Base-by-base conservation (phyloP, 306 rosid genomes). In the Leucaena leucocephala region DNA sequence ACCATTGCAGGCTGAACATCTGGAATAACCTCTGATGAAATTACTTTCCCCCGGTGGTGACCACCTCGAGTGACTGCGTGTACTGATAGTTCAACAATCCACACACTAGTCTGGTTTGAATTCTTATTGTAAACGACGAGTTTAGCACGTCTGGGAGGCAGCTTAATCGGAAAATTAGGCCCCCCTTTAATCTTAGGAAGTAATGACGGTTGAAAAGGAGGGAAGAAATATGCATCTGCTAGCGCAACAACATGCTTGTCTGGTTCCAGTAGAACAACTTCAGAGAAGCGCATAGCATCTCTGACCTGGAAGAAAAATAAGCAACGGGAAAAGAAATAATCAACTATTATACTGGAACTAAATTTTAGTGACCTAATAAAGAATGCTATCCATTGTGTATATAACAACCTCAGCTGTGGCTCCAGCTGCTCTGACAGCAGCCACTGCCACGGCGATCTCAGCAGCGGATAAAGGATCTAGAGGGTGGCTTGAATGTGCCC, bases 1-100 rank as follows among this genome's bases (percentile, higher is more conserved):
- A 88, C 97, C 89, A 93, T 88, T 79, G 97, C 89, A 80, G 97
- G 97, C 87, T 93, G 97, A 79, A 90, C 94, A 75, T 93, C 90
- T 35, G 90, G 91, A 86, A 93, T 78, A 82, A 88, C 90, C 4
- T 82, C 70, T 17, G 97, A 89, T 66, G 94, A 85, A 81, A 90
- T 83, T 22, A 93, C 92, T 93, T 88, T 90, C 57, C 97, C 97
- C 76, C 94, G 83, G 84, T 93, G 94, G 84, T 88, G 96, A 67
- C 97, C 96, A 62, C 96, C 96, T 59, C 94, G 90, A 82, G 97
- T 93, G 78, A 85, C 94, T 63, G 97, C 96, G 84, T 90, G 92
- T n/a, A 90, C 97, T 44, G 91, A 88, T 43, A 90, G 82, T 86
- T 90, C 92, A 77, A 93, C 94, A 66, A 85, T 83, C 91, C 97